Conservation (phyloP, 75 land plant species). For the Selaginella moellendorffii region DNA sequence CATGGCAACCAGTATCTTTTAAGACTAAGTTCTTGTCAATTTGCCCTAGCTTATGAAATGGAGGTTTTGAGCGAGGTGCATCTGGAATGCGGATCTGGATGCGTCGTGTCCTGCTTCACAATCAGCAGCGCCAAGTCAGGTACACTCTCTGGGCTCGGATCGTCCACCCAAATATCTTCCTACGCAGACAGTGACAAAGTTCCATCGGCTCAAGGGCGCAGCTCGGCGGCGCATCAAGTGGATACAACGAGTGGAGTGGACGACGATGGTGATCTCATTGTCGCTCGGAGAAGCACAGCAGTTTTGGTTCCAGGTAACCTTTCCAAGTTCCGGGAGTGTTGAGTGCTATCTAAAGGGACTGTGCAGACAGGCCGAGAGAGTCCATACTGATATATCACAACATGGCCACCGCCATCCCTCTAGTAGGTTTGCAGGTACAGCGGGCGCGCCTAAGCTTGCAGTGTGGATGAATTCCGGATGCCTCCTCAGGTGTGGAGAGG, state of each 20-base stretch:
- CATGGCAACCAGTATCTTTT: too few relatives aligned
- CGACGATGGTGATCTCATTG: slow-evolving; percentile 66
- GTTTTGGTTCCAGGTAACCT: slow-evolving; percentile 7
- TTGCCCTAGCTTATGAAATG: too few relatives aligned
- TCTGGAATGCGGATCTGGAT: not conserved
- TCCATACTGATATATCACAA: slow-evolving; percentile 44
- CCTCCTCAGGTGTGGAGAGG: slow-evolving; percentile 69
- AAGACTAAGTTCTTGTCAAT: too few relatives aligned
- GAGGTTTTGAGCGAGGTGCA: not conserved
- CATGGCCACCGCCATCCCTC: slow-evolving; percentile 44
- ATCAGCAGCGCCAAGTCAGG: not conserved
- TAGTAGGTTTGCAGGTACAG: slow-evolving; percentile 66
- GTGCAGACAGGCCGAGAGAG: not conserved
- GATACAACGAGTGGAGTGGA: slow-evolving; percentile 15
- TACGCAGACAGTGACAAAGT: not conserved
- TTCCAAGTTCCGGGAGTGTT: too few relatives aligned
- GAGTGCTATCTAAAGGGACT: too few relatives aligned
- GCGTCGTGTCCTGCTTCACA: not conserved
- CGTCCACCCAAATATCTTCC: not conserved
- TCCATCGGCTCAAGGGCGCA: too few relatives aligned
- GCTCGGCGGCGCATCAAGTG: too few relatives aligned
- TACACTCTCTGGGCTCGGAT: not conserved
- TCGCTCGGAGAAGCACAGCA: slow-evolving; percentile 34
- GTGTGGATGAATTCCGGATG: slow-evolving; percentile 1
- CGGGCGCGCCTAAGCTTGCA: not conserved